Base-by-base conservation (phyloP, 495 filamentous ascomycete species). In the Penicillium herquei region DNA sequence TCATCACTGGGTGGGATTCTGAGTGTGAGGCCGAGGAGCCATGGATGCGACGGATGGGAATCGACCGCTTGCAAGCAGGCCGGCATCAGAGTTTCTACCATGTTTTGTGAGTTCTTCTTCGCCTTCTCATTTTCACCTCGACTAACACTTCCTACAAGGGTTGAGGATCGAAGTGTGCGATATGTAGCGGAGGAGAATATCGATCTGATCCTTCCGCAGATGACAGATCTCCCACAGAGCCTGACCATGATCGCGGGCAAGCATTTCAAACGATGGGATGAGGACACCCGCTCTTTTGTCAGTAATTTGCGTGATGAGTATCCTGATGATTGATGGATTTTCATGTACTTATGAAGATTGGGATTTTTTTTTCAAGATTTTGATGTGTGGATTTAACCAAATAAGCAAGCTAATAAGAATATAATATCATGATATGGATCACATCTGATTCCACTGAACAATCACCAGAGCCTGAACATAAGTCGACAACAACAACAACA, bases 141-240 rank as follows among this genome's bases (percentile, higher is more conserved):
- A 49, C 0, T 43, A 6, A 31, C 30, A 12, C 21, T 16, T 51
- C 21, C 21, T 26, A 26, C 21, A 26, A 88, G 87, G 52, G 88
- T 86, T 48, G 84, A 85, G 52, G 91, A 92, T 59, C 77, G 84
- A 66, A 83, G 80, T 70, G 68, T 84, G 61, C 78, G 90, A 67
- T 85, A 92, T 67, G 89, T 97, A 7, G 89, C 91, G 6, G 89
- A 96, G 71, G 90, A 96, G 59, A 97, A 94, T 60, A 88, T 96
- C 47, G 78, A 84, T 51, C 77, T 86, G 18, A 71, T 90, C 40
- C 66, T 74, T 2, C 73, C 82, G 39, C 72, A 72, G 35, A 64
- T 59, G 39, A 76, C 56, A 59, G 70, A 81, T 7, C 68, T 81
- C 13, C 73, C 84, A 0, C 65, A 71, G 10, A 74, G 76, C 4